Base-by-base conservation (phyloP, 139 green algal genomes). In the Coelastrella sp. region DNA sequence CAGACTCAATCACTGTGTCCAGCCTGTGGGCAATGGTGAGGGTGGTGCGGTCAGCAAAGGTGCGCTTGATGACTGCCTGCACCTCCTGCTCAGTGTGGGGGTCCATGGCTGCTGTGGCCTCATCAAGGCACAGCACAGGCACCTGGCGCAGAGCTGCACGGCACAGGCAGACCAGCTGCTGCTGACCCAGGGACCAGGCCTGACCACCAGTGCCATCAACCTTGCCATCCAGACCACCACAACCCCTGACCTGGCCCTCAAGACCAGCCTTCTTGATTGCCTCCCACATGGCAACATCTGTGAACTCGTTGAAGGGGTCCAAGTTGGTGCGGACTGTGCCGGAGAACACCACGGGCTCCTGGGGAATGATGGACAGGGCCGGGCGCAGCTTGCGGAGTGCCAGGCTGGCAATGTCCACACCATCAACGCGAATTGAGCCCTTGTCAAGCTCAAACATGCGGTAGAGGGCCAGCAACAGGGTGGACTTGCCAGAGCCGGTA, bases 1-100 rank as follows among this genome's bases (percentile, higher is more conserved):
- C 94, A 58, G 91, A 93, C 78, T 97, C 95, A 57, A 97, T 96
- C 89, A 97, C 93, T 0, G 95, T 97, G 93, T 97, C 93, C 66
- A 95, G 89, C 65, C 95, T 91, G 91, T 98, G 96, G 8, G 93
- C 92, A 74, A 95, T 94, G 92, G 93, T 95, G 66, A 98, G 90
- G 88, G 95, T 93, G 75, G 96, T 98, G 89, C 92, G 91, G 75
- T 95, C 92, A 14, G 79, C 66, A 83, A 98, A 94, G 20, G 94
- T 79, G 54, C 82, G 85, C 83, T 89, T 89, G 81, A 94, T 92
- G 79, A 93, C 90, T 57, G 95, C 93, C 59, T 95, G 93, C 86
- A 98, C 95, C 11, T 95, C 91, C 61, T 92, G 84, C 92, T 47
- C 32, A 47, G 32, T 47, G 32, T 47, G 32, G 32, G 32, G 32